Percentiles rank a stretch among this genome's conserved stretches.
phyloP scores from a whole-genome alignment of 768 basidiomycete species.

The Amanita rimosa region DNA sequence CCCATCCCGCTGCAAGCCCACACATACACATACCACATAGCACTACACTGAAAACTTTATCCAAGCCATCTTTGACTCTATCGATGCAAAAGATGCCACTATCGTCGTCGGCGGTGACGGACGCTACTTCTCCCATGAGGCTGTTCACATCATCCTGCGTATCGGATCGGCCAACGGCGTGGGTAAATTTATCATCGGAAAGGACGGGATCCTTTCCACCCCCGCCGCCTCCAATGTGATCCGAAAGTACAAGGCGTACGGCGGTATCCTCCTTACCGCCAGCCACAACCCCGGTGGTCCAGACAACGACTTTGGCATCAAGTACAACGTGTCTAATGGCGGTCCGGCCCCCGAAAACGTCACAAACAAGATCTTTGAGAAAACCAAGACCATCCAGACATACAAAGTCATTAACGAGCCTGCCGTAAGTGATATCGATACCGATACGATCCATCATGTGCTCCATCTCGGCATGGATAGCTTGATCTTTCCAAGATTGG shows the following conservation, averaged over 20 bases:
- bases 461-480: constrained; percentile 21
- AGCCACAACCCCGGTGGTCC: constrained; percentile 98
- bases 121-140: constrained; percentile 79
- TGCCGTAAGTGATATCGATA: constrained; percentile 35
- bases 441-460: constrained; percentile 2
- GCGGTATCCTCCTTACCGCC: constrained; percentile 94
- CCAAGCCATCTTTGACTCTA: constrained; percentile 88
- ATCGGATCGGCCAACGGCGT: constrained; percentile 95
- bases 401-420: constrained; percentile 81
- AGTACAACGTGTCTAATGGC: constrained; percentile 97
- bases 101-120: constrained; percentile 97
- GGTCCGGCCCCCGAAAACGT: constrained; percentile 95
- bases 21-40: constrained; percentile 25
- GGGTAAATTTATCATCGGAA: constrained; percentile 82
- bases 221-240: constrained; percentile 96
- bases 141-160: constrained; percentile 85
- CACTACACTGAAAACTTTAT: constrained; percentile 99
- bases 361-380: constrained; percentile 91
- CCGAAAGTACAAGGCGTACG: constrained; percentile 90
- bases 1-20: constrained; percentile 4
- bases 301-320: constrained; percentile 98
- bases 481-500: constrained; percentile 81
- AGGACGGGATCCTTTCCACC: constrained; percentile 88
- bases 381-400: constrained; percentile 72
- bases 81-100: constrained; percentile 68